phyloP scores from a whole-genome alignment of 2,329 filamentous ascomycete genomes.

The Verticillium dahliae region DNA sequence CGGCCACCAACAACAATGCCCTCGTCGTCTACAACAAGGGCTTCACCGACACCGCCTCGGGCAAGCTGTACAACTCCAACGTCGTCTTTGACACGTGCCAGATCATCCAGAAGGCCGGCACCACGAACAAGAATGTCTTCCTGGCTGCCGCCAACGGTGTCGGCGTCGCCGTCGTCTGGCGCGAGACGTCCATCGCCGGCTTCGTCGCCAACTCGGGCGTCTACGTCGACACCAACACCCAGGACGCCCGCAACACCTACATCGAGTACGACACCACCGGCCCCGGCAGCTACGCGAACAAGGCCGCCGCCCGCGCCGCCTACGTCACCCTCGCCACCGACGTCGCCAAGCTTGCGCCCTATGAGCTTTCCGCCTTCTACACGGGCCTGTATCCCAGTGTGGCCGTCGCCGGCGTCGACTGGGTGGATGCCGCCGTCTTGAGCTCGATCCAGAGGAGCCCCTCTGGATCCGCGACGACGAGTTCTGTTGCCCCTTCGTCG shows the following conservation, averaged over 20 bases:
- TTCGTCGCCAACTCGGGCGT: slow-evolving; percentile 28
- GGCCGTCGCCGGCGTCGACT: slow-evolving; percentile 22
- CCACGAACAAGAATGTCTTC: slow-evolving; percentile 29
- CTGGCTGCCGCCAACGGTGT: slow-evolving; percentile 32
- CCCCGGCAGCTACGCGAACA: slow-evolving; percentile 29
- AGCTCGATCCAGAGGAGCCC: background rate
- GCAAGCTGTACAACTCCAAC: slow-evolving; percentile 28
- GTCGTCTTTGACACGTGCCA: slow-evolving; percentile 31
- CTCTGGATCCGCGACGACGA: background rate
- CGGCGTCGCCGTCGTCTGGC: slow-evolving; percentile 32
- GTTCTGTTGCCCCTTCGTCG: background rate
- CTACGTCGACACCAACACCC: slow-evolving; percentile 21
- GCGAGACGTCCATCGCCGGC: slow-evolving; percentile 27
- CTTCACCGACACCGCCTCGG: slow-evolving; percentile 9
- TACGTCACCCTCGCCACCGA: slow-evolving; percentile 26
- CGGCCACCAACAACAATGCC: slow-evolving; percentile 25
- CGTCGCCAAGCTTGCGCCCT: slow-evolving; percentile 23
- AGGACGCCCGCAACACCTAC: slow-evolving; percentile 25
- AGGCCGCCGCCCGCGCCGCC: slow-evolving; percentile 21
- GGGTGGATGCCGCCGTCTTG: slow-evolving; percentile 28
- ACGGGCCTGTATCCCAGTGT: slow-evolving; percentile 24
- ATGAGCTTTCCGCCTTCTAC: slow-evolving; percentile 26
- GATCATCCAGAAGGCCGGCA: slow-evolving; percentile 24
- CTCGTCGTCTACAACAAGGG: slow-evolving; percentile 33
- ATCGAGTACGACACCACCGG: slow-evolving; percentile 34